phyloP scores from a whole-genome alignment of 1,284 basidiomycete genomes.

The Puccinia triticina region DNA sequence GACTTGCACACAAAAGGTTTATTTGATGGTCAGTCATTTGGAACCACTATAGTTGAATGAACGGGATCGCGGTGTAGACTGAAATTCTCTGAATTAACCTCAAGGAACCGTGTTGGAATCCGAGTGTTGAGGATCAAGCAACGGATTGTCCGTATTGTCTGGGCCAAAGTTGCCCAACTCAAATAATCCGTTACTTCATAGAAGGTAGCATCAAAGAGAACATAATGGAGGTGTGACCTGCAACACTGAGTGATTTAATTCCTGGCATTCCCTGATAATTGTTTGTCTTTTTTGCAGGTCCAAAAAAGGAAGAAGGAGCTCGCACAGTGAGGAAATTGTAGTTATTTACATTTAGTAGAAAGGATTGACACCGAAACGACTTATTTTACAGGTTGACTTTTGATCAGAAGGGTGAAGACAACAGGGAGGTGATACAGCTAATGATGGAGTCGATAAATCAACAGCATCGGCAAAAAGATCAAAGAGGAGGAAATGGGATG shows the following conservation, averaged over 20 bases:
- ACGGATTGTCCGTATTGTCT: not conserved
- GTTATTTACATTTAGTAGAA: not conserved
- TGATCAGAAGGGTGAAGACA: not conserved
- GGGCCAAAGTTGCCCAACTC: not conserved
- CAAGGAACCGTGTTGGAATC: slow-evolving; percentile 16
- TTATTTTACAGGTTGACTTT: not conserved
- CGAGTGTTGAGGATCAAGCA: not conserved
- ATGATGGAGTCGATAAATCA: slow-evolving; percentile 2
- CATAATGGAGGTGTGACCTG: not conserved
- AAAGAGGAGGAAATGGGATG: not conserved
- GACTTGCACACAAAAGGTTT: not conserved
- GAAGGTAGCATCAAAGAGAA: not conserved
- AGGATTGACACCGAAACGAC: not conserved
- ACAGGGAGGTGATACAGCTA: not conserved
- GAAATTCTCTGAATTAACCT: not conserved
- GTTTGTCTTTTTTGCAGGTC: not conserved
- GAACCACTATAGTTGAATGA: too few species aligned
- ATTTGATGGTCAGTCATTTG: slow-evolving; percentile 11
- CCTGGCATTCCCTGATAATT: not conserved
- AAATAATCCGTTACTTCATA: not conserved
- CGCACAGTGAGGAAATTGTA: not conserved
- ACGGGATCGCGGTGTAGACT: too few species aligned
- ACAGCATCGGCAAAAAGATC: not conserved
- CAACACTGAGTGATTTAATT: not conserved
- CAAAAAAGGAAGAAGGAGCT: slow-evolving; percentile 5